These are phyloP conservation scores for Adenanthera pavonina DNA, from an alignment of 306 rosid genomes.

Conservation along the genomic window DNA sequence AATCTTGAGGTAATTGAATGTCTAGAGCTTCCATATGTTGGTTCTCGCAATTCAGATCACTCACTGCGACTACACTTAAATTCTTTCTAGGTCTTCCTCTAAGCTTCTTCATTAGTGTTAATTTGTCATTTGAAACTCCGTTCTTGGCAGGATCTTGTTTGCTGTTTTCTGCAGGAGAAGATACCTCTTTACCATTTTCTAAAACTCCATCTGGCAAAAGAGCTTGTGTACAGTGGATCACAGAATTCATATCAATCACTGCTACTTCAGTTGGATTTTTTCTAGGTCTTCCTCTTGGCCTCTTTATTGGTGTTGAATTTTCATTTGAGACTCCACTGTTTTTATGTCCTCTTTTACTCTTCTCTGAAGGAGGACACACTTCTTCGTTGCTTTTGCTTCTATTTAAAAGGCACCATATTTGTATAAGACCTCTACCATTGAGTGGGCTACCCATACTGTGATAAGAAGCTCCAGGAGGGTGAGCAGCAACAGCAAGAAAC, in stretches of 20 bases:
- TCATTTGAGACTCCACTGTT: slow-evolving; percentile 34
- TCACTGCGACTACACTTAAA: slow-evolving; percentile 28
- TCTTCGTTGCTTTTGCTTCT: slow-evolving; percentile 44
- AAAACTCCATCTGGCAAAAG: slow-evolving; percentile 37
- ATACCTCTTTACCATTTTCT: slow-evolving; percentile 43
- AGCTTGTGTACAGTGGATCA: slow-evolving; percentile 39
- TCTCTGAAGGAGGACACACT: slow-evolving; percentile 31
- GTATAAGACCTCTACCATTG: slow-evolving; percentile 85
- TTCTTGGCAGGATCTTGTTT: slow-evolving; percentile 29
- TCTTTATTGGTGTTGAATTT: slow-evolving; percentile 49
- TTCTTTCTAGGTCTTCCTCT: slow-evolving; percentile 59
- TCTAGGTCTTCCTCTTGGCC: slow-evolving; percentile 73
- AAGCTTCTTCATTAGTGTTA: slow-evolving; percentile 53
- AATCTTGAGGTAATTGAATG: slow-evolving; percentile 50
- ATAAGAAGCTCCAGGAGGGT: slow-evolving; percentile 92
- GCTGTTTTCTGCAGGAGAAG: slow-evolving; percentile 46
- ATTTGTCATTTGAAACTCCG: slow-evolving; percentile 24
- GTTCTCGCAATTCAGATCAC: slow-evolving; percentile 43
- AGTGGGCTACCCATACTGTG: slow-evolving; percentile 87
- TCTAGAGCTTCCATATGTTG: slow-evolving; percentile 47
- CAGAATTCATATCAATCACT: slow-evolving; percentile 39
- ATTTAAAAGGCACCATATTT: slow-evolving; percentile 92
- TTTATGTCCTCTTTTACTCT: slow-evolving; percentile 41
- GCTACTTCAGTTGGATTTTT: slow-evolving; percentile 39
- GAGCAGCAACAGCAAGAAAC: slow-evolving; percentile 90